Conservation (phyloP, 208 protist species). For the Leishmania guyanensis region DNA sequence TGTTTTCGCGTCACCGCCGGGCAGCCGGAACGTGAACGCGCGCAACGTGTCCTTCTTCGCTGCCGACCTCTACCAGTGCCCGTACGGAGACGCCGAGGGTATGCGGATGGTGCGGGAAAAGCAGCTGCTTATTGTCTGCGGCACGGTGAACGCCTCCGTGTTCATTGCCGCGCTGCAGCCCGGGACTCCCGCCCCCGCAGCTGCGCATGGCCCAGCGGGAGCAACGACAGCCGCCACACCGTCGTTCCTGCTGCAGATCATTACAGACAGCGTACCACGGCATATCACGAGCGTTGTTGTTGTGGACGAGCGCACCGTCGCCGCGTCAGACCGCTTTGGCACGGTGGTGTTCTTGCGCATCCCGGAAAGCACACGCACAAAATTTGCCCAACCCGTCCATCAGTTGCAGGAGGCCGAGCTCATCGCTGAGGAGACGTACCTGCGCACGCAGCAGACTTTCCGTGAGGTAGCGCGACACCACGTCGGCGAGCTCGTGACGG, state of each 20-base stretch:
- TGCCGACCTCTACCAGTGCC: slow-evolving; percentile 66
- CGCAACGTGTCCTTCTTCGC: slow-evolving; percentile 25
- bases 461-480: slow-evolving; percentile 70
- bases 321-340: slow-evolving; percentile 74
- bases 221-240: slow-evolving; percentile 21
- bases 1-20: slow-evolving; percentile 63
- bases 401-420: slow-evolving; percentile 61
- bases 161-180: slow-evolving; percentile 72
- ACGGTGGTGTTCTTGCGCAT: slow-evolving; percentile 71
- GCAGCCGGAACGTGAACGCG: slow-evolving; percentile 28
- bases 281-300: slow-evolving; percentile 59
- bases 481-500: slow-evolving; percentile 70
- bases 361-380: slow-evolving; percentile 47
- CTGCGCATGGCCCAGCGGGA: not conserved
- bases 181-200: slow-evolving; percentile 9
- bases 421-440: slow-evolving; percentile 42
- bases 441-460: slow-evolving; percentile 52
- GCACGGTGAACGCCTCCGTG: slow-evolving; percentile 67
- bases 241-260: slow-evolving; percentile 70
- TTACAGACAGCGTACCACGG: slow-evolving; percentile 66
- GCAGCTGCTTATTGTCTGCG: slow-evolving; percentile 79
- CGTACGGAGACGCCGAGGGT: slow-evolving; percentile 27
- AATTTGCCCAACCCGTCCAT: slow-evolving; percentile 61
- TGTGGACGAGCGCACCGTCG: slow-evolving; percentile 73
- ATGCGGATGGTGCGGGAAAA: slow-evolving; percentile 41